phyloP scores from a whole-genome alignment of 257 asterid genomes.

The Petunia axillaris region DNA sequence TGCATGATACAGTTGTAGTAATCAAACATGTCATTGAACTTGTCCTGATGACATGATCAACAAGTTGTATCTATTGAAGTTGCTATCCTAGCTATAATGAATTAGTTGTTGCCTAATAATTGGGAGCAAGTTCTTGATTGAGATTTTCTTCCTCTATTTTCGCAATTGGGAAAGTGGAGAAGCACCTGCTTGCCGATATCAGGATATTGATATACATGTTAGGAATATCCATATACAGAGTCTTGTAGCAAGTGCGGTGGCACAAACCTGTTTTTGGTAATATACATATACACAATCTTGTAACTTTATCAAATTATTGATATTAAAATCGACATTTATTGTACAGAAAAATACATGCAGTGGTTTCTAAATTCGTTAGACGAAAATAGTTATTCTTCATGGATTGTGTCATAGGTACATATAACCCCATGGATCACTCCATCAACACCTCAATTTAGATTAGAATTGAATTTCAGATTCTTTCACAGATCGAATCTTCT shows the following conservation, averaged over 20 bases:
- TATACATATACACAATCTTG: not conserved
- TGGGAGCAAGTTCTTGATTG: not conserved
- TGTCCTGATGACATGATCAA: slow-evolving; percentile 19
- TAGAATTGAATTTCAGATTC: no score
- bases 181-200: no score
- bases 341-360: no score
- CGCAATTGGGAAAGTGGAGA: no score
- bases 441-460: no score
- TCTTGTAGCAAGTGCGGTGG: no score
- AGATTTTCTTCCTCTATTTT: not conserved
- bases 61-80: not conserved
- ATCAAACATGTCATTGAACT: not conserved
- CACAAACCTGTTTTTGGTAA: not conserved
- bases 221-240: no score
- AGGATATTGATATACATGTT: no score
- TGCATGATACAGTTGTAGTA: not conserved
- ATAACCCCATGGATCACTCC: no score
- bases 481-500: not conserved
- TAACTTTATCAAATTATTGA: not conserved
- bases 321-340: not conserved
- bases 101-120: not conserved
- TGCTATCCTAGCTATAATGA: not conserved
- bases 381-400: no score
- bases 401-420: no score
- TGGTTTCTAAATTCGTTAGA: no score